Percentiles rank a stretch among this genome's conserved stretches.
These are phyloP conservation scores for Pulveroboletus ravenelii DNA, from an alignment of 768 basidiomycete species.

Conservation along the genomic window DNA sequence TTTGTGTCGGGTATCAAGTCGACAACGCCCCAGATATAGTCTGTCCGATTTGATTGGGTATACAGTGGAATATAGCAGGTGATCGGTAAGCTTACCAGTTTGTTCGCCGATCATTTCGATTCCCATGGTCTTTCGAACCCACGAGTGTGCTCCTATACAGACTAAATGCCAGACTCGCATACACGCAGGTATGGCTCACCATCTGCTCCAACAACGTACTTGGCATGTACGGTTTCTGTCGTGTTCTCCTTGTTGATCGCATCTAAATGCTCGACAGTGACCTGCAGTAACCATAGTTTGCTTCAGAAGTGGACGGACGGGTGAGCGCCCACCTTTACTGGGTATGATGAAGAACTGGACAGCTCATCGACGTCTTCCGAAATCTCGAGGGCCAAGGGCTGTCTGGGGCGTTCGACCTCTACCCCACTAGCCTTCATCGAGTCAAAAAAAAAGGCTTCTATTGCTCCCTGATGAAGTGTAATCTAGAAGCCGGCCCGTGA, in stretches of 20 bases:
- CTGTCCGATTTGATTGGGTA: constrained; percentile 29
- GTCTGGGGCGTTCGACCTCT: constrained; percentile 34
- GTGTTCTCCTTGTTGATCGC: constrained; percentile 24
- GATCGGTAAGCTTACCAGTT: constrained; percentile 30
- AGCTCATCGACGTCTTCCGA: constrained; percentile 37
- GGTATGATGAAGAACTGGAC: constrained; percentile 25
- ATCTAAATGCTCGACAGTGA: constrained; percentile 21
- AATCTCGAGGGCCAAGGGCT: constrained; percentile 29
- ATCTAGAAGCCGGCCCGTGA: constrained; percentile 16
- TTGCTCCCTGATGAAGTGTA: constrained; percentile 39
- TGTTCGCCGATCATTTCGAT: constrained; percentile 46
- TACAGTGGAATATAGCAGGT: neutral
- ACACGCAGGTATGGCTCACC: constrained; percentile 14
- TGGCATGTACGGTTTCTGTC: constrained; percentile 33
- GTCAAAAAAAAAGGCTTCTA: constrained; percentile 40
- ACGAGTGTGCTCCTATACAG: constrained; percentile 39
- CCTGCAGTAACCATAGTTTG: constrained; percentile 9
- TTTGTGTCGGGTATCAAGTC: constrained; percentile 68
- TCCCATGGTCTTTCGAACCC: constrained; percentile 42
- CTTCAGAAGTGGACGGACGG: neutral
- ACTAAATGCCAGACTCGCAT: neutral
- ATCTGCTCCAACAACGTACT: constrained; percentile 35
- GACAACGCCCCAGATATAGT: constrained; percentile 81
- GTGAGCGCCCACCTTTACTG: constrained; percentile 24
- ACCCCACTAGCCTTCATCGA: constrained; percentile 32